A percentile compares a stretch with the other conserved stretches of the same genome.
These are phyloP conservation scores for Heritiera littoralis DNA, from an alignment of 345 rosid genomes.

Conservation along the genomic window DNA sequence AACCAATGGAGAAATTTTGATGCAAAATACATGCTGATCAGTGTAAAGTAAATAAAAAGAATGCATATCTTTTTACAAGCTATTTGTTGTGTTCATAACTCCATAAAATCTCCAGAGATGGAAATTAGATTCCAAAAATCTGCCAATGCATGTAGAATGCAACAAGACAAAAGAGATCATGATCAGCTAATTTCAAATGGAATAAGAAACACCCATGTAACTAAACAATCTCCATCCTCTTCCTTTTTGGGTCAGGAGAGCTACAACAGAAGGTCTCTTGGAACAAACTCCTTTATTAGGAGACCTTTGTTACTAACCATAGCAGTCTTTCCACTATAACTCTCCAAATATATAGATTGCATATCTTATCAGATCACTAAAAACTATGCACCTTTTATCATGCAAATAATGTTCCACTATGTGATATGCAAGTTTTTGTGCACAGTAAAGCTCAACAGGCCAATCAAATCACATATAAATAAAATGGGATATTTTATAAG, in stretches of 20 bases:
- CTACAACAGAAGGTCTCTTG: background rate
- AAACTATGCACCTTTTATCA: background rate
- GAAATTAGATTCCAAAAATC: background rate
- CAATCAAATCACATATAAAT: background rate
- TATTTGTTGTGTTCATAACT: background rate
- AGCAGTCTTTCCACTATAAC: background rate
- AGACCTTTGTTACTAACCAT: background rate
- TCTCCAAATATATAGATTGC: background rate
- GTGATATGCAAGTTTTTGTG: background rate
- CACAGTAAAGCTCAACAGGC: background rate
- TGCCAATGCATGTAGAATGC: background rate
- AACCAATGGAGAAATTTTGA: background rate
- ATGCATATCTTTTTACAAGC: background rate
- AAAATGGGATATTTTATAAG: background rate
- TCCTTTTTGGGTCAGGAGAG: too few relatives aligned
- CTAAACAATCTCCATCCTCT: too few relatives aligned
- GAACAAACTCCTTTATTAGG: background rate
- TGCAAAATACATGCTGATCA: background rate
- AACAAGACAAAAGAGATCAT: background rate
- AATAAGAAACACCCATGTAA: background rate
- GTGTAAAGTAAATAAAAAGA: background rate
- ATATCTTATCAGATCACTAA: background rate
- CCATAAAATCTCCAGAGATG: background rate
- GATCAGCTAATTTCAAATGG: background rate
- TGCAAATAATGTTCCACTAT: background rate